Conservation (phyloP, 2,329 filamentous ascomycete species). For the Aspergillus terreus region DNA sequence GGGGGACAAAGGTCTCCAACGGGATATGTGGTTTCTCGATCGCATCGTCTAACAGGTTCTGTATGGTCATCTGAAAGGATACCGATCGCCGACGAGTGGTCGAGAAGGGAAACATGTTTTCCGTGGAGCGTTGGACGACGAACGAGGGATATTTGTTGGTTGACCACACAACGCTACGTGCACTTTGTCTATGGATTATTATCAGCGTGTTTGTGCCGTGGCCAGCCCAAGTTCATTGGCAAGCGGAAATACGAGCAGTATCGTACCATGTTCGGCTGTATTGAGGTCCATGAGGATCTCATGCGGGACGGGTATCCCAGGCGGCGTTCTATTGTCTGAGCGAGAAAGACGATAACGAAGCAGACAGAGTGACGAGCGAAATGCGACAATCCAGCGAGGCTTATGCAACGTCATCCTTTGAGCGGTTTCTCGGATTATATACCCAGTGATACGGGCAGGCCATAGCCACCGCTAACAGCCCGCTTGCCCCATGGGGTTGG, state of each 20-base stretch:
- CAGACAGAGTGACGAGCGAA: neutral
- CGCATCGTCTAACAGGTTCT: neutral
- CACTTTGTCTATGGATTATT: neutral
- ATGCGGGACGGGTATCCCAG: neutral
- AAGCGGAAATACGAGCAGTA: too few relatives aligned
- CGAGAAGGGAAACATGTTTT: too few relatives aligned
- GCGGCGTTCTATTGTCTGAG: neutral
- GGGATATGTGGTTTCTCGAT: conserved; percentile 1
- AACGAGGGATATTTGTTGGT: too few relatives aligned
- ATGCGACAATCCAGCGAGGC: neutral
- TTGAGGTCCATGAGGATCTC: neutral
- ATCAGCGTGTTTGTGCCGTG: neutral
- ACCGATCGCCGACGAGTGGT: neutral
- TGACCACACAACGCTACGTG: neutral
- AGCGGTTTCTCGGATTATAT: neutral
- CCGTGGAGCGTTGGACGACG: too few relatives aligned
- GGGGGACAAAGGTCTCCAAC: conserved; percentile 9
- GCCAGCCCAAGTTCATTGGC: too few relatives aligned
- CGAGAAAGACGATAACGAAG: neutral
- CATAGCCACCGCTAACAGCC: neutral
- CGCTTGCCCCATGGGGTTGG: neutral
- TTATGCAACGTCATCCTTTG: neutral
- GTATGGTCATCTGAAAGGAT: neutral
- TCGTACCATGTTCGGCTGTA: neutral
- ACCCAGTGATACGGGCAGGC: neutral